phyloP scores from a whole-genome alignment of 192 early-diverging fungal genomes.

The Thoreauomyces humboldtii region DNA sequence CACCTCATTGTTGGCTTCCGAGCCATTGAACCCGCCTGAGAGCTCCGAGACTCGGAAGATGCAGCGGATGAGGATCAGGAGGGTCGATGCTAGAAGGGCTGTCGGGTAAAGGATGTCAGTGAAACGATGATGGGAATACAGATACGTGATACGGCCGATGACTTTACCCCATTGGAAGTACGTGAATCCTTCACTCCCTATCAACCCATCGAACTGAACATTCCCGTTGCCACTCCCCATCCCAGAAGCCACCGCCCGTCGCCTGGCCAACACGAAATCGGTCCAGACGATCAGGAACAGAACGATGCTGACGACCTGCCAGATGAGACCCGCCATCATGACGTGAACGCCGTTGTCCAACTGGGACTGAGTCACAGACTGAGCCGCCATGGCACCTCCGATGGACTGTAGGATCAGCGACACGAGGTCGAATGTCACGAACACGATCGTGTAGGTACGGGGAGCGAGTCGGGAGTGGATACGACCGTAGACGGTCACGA shows the following conservation, averaged over 20 bases:
- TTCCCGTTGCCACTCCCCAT: too few relatives aligned
- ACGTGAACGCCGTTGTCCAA: neutral
- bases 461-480: constrained; percentile 1
- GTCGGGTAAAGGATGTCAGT: too few relatives aligned
- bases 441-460: neutral
- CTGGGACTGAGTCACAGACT: too few relatives aligned
- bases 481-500: constrained; percentile 1
- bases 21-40: neutral
- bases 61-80: constrained; percentile 9
- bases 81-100: neutral
- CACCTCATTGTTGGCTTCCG: neutral
- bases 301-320: neutral
- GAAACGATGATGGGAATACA: too few relatives aligned
- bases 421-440: neutral
- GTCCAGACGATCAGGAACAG: constrained; percentile 7
- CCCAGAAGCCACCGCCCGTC: too few relatives aligned
- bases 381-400: constrained; percentile 5
- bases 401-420: constrained; percentile 7
- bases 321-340: constrained; percentile 12
- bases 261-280: neutral
- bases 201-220: too few relatives aligned
- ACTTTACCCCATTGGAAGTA: too few relatives aligned
- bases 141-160: too few relatives aligned
- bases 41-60: constrained; percentile 7
- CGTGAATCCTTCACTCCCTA: too few relatives aligned